Conservation (phyloP, 2,329 filamentous ascomycete genomes). For the Aspergillus carbonarius region DNA sequence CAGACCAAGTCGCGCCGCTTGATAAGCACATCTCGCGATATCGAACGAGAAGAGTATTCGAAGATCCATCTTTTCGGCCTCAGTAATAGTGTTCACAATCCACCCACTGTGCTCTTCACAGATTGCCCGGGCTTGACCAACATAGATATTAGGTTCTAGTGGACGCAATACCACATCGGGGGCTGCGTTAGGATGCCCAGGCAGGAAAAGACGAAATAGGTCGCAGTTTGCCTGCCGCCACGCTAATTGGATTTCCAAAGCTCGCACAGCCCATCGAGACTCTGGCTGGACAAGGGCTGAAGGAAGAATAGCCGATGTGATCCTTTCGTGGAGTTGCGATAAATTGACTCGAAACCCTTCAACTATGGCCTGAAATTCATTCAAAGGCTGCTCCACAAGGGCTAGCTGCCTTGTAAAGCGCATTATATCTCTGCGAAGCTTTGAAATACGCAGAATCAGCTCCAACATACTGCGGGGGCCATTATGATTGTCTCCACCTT, state of each 20-base stretch:
- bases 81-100: neutral
- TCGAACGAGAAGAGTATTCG: neutral
- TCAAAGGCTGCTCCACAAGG: neutral
- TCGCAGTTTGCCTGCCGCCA: neutral
- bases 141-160: neutral
- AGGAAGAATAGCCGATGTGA: neutral
- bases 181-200: neutral
- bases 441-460: neutral
- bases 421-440: neutral
- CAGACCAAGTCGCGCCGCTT: neutral
- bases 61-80: neutral
- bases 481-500: neutral
- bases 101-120: slow-evolving; percentile 2
- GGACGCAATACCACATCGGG: neutral
- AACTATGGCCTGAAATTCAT: neutral
- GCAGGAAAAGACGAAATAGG: neutral
- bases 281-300: neutral
- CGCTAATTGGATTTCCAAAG: neutral
- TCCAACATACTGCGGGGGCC: neutral
- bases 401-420: neutral
- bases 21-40: neutral
- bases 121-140: neutral
- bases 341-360: neutral
- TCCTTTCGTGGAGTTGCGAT: neutral
- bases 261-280: neutral